These are phyloP conservation scores for Chaetomiaceae sp. DNA, from an alignment of 2,329 filamentous ascomycete species.

Conservation along the genomic window DNA sequence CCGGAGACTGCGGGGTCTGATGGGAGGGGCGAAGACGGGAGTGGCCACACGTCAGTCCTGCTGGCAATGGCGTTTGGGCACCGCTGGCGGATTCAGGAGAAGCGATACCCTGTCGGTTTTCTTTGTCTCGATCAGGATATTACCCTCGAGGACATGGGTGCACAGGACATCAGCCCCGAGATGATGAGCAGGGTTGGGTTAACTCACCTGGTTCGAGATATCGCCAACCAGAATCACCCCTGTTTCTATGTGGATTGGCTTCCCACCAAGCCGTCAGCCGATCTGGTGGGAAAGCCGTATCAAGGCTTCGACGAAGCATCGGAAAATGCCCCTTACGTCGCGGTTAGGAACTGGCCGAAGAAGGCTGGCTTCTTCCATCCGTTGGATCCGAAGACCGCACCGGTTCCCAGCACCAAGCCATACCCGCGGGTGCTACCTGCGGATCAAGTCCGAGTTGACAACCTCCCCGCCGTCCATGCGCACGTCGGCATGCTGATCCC, in stretches of 20 bases:
- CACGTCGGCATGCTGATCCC: conserved; percentile 63
- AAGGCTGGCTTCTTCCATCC: conserved; percentile 57
- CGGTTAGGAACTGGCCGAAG: conserved; percentile 47
- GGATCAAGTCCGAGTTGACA: conserved; percentile 47
- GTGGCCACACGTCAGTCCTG: conserved; percentile 44
- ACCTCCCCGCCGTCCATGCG: conserved; percentile 40
- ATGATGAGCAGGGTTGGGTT: conserved; percentile 21
- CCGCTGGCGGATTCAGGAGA: conserved; percentile 39
- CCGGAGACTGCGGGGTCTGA: background rate
- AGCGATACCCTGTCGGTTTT: conserved; percentile 43
- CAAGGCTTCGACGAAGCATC: conserved; percentile 37
- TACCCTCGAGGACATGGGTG: conserved; percentile 32
- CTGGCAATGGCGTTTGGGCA: conserved; percentile 46
- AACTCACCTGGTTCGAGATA: conserved; percentile 40
- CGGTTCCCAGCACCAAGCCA: conserved; percentile 34
- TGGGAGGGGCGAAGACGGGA: background rate
- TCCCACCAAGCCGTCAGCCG: conserved; percentile 39
- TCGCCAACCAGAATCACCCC: conserved; percentile 29
- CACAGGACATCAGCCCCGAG: conserved; percentile 26
- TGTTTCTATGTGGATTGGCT: conserved; percentile 41
- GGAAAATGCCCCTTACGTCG: conserved; percentile 46
- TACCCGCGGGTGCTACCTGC: conserved; percentile 44
- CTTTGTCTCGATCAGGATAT: conserved; percentile 27
- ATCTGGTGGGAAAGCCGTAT: conserved; percentile 38
- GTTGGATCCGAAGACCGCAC: conserved; percentile 14